These are phyloP conservation scores for Nicotiana sylvestris DNA, from an alignment of 257 asterid species.

Conservation along the genomic window DNA sequence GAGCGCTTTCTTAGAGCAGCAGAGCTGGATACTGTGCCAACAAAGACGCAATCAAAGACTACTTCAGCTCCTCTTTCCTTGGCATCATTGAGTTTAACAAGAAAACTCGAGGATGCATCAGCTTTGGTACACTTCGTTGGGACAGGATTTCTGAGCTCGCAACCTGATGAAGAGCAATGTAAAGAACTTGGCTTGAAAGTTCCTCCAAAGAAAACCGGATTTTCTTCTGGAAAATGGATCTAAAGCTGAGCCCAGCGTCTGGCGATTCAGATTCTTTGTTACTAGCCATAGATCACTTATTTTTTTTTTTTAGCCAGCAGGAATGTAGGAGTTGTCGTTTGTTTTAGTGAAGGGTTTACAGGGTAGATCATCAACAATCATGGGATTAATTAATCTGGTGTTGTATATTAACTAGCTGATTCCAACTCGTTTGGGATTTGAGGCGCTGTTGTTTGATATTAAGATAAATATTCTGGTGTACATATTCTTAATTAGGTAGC, in stretches of 20 bases:
- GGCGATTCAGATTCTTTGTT: not conserved
- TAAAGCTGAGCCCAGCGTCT: not conserved
- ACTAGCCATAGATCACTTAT: not conserved
- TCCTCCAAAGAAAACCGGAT: constrained; percentile 54
- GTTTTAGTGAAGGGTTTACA: not conserved
- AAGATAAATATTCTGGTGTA: not conserved
- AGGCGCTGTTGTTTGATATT: not conserved
- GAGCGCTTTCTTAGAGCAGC: constrained; percentile 72
- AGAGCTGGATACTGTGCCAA: constrained; percentile 41
- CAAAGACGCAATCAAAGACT: constrained; percentile 35
- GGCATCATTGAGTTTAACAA: constrained; percentile 50
- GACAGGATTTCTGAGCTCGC: constrained; percentile 54
- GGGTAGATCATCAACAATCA: not conserved
- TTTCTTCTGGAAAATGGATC: constrained; percentile 21
- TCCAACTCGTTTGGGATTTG: not conserved
- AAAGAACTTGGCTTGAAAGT: constrained; percentile 58
- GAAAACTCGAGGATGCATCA: constrained; percentile 81
- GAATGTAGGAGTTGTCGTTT: not conserved
- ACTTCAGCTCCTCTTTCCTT: constrained; percentile 58
- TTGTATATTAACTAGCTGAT: not conserved
- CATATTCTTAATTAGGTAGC: not conserved
- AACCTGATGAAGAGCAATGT: constrained; percentile 76
- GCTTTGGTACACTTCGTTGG: constrained; percentile 68
- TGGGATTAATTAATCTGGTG: not conserved
- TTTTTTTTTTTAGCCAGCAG: not conserved